These are phyloP conservation scores for Starmerella lactis-condensi DNA, from an alignment of 805 yeast genomes.

Conservation along the genomic window DNA sequence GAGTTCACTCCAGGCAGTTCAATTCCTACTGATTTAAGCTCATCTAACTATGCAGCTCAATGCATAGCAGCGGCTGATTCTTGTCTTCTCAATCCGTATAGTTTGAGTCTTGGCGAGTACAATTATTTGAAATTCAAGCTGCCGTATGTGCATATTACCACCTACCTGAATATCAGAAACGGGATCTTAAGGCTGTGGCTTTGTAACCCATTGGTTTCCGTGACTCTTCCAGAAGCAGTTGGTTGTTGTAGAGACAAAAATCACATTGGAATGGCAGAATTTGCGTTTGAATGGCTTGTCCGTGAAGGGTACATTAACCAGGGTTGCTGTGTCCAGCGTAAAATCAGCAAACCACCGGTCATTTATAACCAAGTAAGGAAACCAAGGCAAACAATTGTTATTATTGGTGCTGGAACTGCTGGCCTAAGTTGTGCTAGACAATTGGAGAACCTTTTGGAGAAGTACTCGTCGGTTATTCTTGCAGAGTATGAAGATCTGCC, in stretches of 20 bases:
- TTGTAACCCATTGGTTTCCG: constrained; percentile 26
- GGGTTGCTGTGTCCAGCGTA: constrained; percentile 21
- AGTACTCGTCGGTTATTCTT: constrained; percentile 19
- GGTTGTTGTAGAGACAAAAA: constrained; percentile 27
- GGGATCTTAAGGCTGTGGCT: constrained; percentile 28
- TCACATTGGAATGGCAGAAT: constrained; percentile 26
- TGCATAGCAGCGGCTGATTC: constrained; percentile 27
- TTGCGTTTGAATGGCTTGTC: constrained; percentile 27
- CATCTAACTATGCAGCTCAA: constrained; percentile 24
- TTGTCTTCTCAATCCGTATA: constrained; percentile 25
- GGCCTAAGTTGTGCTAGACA: constrained; percentile 95
- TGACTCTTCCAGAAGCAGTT: constrained; percentile 27
- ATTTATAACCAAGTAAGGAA: constrained; percentile 10
- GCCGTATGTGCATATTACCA: constrained; percentile 25
- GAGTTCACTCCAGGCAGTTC: constrained; percentile 25
- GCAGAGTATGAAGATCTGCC: constrained; percentile 26
- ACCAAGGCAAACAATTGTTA: constrained; percentile 34
- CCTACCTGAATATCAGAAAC: constrained; percentile 27
- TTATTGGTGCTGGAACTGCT: constrained; percentile 93
- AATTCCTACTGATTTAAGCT: constrained; percentile 24
- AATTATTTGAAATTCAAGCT: constrained; percentile 21
- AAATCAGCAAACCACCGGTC: too few species aligned
- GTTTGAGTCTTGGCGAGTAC: constrained; percentile 24
- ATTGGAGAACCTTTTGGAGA: constrained; percentile 43
- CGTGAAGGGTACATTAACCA: constrained; percentile 28